Percentiles rank a stretch among this genome's conserved stretches.
These are phyloP conservation scores for Colletotrichum euphorbiae DNA, from an alignment of 2,329 filamentous ascomycete species.

Conservation along the genomic window DNA sequence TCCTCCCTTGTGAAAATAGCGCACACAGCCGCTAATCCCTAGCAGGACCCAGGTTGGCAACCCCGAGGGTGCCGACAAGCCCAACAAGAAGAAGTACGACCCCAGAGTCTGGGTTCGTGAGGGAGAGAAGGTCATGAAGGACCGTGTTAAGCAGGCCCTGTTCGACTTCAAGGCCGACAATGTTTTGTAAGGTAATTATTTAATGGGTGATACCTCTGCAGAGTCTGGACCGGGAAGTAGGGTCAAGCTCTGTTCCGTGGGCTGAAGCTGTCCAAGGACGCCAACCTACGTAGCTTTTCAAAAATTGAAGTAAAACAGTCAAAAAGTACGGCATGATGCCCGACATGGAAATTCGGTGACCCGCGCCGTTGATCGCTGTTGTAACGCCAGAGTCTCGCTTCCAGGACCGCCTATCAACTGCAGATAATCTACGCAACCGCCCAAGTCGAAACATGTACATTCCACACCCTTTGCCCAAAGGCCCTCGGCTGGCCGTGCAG, in stretches of 20 bases:
- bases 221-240: constrained; percentile 18
- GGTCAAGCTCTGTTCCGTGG: constrained; percentile 34
- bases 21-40: background rate
- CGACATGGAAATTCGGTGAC: background rate
- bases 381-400: background rate
- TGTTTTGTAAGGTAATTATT: constrained; percentile 70
- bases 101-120: constrained; percentile 95
- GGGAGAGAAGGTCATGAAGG: constrained; percentile 96
- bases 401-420: no score
- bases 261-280: constrained; percentile 24
- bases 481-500: no score
- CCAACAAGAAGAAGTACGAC: constrained; percentile 95
- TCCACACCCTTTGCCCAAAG: no score
- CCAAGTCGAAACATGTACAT: no score
- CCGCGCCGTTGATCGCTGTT: background rate
- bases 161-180: constrained; percentile 90
- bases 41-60: constrained; percentile 84
- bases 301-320: constrained; percentile 33
- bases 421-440: no score
- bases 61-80: constrained; percentile 95
- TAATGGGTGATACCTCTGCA: constrained; percentile 39
- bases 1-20: background rate
- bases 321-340: background rate
- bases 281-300: constrained; percentile 29
- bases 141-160: constrained; percentile 83